These are phyloP conservation scores for Calonectria montana DNA, from an alignment of 2,329 filamentous ascomycete species.

Conservation along the genomic window DNA sequence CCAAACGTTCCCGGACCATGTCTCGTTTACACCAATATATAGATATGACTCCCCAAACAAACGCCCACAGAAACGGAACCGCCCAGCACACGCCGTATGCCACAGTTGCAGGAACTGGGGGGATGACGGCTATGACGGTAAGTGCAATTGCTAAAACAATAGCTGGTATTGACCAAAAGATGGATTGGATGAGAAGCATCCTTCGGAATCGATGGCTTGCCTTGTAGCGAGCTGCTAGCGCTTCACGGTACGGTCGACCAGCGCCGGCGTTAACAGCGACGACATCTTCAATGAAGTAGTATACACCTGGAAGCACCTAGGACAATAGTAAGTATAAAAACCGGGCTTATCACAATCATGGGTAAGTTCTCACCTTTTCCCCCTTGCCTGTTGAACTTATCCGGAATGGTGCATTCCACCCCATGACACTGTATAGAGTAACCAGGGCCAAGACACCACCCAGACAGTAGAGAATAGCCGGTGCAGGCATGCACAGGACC, in stretches of 20 bases:
- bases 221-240: conserved; percentile 54
- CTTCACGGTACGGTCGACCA: conserved; percentile 55
- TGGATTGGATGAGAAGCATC: conserved; percentile 53
- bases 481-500: conserved; percentile 62
- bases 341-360: neutral
- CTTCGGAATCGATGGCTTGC: conserved; percentile 54
- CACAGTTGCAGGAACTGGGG: conserved; percentile 48
- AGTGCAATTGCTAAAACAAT: conserved; percentile 50
- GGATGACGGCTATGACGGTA: conserved; percentile 51
- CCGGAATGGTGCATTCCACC: conserved; percentile 66
- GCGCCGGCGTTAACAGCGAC: conserved; percentile 74
- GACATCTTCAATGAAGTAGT: conserved; percentile 75
- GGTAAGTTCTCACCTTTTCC: conserved; percentile 42
- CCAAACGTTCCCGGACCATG: conserved; percentile 51
- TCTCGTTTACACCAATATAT: conserved; percentile 51
- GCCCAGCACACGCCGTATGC: conserved; percentile 54
- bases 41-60: conserved; percentile 49
- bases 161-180: conserved; percentile 55
- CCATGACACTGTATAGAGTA: conserved; percentile 48
- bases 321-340: conserved; percentile 38
- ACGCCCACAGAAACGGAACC: conserved; percentile 53
- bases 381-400: conserved; percentile 74
- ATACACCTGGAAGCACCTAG: conserved; percentile 69
- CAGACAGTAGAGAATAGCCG: conserved; percentile 61
- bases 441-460: conserved; percentile 56